These are phyloP conservation scores for Aspergillus indologenus DNA, from an alignment of 495 filamentous ascomycete species.

Conservation along the genomic window DNA sequence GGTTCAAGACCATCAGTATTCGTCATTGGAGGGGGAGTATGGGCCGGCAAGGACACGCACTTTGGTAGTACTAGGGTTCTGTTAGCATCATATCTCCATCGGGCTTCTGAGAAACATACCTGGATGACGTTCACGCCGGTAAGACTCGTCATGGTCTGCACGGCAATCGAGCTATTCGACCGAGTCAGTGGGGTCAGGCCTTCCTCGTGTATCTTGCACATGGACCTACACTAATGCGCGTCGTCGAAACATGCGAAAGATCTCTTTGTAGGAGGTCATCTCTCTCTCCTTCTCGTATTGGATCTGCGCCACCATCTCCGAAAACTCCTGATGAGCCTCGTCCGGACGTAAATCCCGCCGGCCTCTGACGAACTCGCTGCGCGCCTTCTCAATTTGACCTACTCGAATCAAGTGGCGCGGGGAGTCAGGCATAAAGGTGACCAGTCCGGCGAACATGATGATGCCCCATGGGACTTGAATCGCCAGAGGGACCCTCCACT, in stretches of 20 bases:
- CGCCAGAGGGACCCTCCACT: constrained; percentile 56
- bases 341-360: constrained; percentile 45
- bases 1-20: constrained; percentile 6
- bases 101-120: background rate
- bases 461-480: constrained; percentile 60
- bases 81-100: background rate
- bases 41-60: constrained; percentile 23
- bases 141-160: constrained; percentile 57
- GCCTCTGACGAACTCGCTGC: constrained; percentile 47
- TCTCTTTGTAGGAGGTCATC: constrained; percentile 50
- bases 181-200: background rate
- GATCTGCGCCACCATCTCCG: constrained; percentile 54
- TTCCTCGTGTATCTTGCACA: background rate
- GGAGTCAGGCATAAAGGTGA: constrained; percentile 59
- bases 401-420: constrained; percentile 53
- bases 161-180: constrained; percentile 45
- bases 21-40: background rate
- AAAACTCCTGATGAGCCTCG: constrained; percentile 53
- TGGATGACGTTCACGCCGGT: constrained; percentile 44
- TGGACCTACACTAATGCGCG: constrained; percentile 46
- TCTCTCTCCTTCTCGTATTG: constrained; percentile 59
- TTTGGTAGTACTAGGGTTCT: constrained; percentile 48
- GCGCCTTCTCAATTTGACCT: constrained; percentile 51
- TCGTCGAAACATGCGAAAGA: constrained; percentile 50
- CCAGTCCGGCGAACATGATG: constrained; percentile 52